Evolutionary conservation across 495 filamentous ascomycete genomes (phyloP).

Genomic region (Collariella sp.): DNA sequence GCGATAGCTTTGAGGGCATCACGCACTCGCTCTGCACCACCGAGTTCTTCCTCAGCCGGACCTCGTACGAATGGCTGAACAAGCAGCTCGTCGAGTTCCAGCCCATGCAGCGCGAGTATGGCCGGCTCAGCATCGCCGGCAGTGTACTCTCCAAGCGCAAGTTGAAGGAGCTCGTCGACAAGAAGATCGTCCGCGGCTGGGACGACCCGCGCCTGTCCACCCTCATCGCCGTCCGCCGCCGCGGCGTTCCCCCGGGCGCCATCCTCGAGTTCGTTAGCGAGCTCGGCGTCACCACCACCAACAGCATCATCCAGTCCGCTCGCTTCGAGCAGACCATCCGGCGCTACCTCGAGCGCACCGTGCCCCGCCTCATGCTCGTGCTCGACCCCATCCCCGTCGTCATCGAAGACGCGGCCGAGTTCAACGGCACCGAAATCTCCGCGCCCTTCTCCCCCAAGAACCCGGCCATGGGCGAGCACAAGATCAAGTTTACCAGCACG

Average conservation of each 20-base stretch:
- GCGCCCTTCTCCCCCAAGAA: constrained; percentile 72
- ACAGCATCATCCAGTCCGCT: constrained; percentile 60
- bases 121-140: constrained; percentile 71
- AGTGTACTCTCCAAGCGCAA: constrained; percentile 79
- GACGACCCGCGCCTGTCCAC: constrained; percentile 87
- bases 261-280: constrained; percentile 83
- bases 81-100: constrained; percentile 59
- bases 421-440: constrained; percentile 47
- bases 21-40: constrained; percentile 85
- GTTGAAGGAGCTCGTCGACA: constrained; percentile 66
- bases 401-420: constrained; percentile 65
- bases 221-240: constrained; percentile 70
- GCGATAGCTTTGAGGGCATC: constrained; percentile 80
- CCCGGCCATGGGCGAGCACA: constrained; percentile 49
- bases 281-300: constrained; percentile 73
- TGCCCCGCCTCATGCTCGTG: constrained; percentile 80
- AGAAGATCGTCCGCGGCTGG: constrained; percentile 68
- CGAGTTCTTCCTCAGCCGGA: constrained; percentile 67
- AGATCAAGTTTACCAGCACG: constrained; percentile 69
- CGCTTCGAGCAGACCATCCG: constrained; percentile 75
- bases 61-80: constrained; percentile 85
- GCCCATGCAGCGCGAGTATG: constrained; percentile 74
- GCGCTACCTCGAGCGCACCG: constrained; percentile 70
- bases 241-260: constrained; percentile 78
- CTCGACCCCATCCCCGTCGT: constrained; percentile 72